Percentiles rank a stretch among this genome's conserved stretches.
phyloP scores from a whole-genome alignment of 768 basidiomycete species.

The Boletus subparvulus region DNA sequence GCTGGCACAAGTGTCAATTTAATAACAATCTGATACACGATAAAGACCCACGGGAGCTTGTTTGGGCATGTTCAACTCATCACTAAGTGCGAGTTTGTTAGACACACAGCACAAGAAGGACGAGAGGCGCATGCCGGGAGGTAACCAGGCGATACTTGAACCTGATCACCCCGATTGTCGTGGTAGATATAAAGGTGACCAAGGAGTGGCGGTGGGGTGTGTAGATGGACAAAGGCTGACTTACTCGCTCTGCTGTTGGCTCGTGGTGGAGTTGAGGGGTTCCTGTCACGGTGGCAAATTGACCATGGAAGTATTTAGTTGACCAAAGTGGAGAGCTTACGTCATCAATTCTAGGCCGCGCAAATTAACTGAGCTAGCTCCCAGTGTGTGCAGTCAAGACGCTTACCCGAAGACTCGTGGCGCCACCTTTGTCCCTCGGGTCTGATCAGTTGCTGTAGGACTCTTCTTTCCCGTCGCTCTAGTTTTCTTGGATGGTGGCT shows the following conservation, averaged over 20 bases:
- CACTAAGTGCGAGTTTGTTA: slow-evolving; percentile 51
- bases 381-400: background rate
- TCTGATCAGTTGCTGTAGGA: slow-evolving; percentile 1
- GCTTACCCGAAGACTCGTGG: slow-evolving; percentile 12
- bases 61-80: slow-evolving; percentile 40
- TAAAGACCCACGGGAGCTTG: slow-evolving; percentile 29
- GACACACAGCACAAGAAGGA: slow-evolving; percentile 65
- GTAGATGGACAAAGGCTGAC: slow-evolving; percentile 26
- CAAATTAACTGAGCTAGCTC: background rate
- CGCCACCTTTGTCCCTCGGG: slow-evolving; percentile 21
- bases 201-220: slow-evolving; percentile 8
- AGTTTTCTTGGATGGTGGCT: slow-evolving; percentile 42
- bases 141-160: slow-evolving; percentile 27
- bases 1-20: slow-evolving; percentile 1
- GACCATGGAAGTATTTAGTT: slow-evolving; percentile 13
- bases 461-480: slow-evolving; percentile 32
- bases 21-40: background rate
- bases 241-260: slow-evolving; percentile 30
- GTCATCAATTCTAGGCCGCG: slow-evolving; percentile 30
- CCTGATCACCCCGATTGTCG: slow-evolving; percentile 24
- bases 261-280: slow-evolving; percentile 27
- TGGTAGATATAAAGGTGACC: slow-evolving; percentile 11
- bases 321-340: slow-evolving; percentile 26
- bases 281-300: slow-evolving; percentile 20
- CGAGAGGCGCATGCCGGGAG: slow-evolving; percentile 56